Evolutionary conservation across 1,284 basidiomycete species (phyloP), one percentile per base, ranked within the genome.

Genomic region (Peniophora sp.): DNA sequence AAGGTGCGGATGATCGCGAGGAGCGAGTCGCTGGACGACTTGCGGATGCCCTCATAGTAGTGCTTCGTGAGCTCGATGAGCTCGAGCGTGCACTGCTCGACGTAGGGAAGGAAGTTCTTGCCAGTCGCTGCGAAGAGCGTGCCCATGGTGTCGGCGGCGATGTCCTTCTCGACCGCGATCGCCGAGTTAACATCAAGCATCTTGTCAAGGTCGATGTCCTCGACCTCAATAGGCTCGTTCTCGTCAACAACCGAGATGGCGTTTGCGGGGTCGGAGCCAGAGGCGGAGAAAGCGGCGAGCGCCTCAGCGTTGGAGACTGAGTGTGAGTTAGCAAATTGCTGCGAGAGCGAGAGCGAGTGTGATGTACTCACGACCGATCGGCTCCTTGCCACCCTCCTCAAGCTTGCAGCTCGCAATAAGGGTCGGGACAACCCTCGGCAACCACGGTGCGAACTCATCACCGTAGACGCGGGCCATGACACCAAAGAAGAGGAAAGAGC

Each of bases 101-200:
- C 81, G 66, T 83, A 99, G 3, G 94, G 94, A 59, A 98, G 74
- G 83, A 97, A 99, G 62, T 90, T 85, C 38, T 68, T 69, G 63
- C 85, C 83, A 49, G 93, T 96, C 46, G 89, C 78, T 43, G 81
- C 75, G 67, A 98, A 98, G 54, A 99, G 72, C 50, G 92, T 89
- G 52, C 96, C 93, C 56, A 99, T 86, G 25, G 96, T 93, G 67
- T 99, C 96, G 36, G 94, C 93, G 5, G 97, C 96, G 53, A 98
- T 97, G 74, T 99, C 97, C 73, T 99, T 99, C 77, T 99, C 97
- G 53, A 99, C 93, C 50, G 95, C 96, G 58, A 99, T 89, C 45
- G 95, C 95, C 61, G 89, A 93, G 75, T 95, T 97, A 58, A 96
- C 92, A 57, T 95, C 92, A 61, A 95, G 79, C 63, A 88, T 70